These are phyloP conservation scores for Plectranthus barbatus DNA, from an alignment of 257 asterid genomes.

Conservation along the genomic window DNA sequence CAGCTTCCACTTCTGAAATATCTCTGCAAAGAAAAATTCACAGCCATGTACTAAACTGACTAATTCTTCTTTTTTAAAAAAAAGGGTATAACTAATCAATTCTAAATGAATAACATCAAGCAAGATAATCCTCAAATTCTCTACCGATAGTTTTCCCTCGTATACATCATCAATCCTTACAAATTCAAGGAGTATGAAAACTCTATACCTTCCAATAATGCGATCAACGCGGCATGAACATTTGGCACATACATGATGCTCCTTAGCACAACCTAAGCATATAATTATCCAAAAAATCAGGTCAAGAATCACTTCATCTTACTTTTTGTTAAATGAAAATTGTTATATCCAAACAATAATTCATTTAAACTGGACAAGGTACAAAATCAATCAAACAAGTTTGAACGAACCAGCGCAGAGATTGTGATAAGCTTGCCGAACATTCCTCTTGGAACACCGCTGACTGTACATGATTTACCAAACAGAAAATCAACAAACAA, in stretches of 20 bases:
- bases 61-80: too few species aligned
- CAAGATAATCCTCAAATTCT: neutral
- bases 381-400: neutral
- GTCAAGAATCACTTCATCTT: neutral
- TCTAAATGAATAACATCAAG: neutral
- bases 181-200: neutral
- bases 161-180: neutral
- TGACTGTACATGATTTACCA: conserved; percentile 38
- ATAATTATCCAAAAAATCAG: conserved; percentile 4
- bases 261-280: conserved; percentile 81
- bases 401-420: conserved; percentile 63
- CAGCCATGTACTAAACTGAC: neutral
- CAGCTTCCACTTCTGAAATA: conserved; percentile 71
- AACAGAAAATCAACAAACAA: neutral
- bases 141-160: neutral
- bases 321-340: neutral
- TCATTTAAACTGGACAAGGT: too few species aligned
- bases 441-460: conserved; percentile 85
- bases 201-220: conserved; percentile 56
- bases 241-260: conserved; percentile 77
- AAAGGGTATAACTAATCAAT: too few species aligned
- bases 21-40: conserved; percentile 42
- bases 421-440: conserved; percentile 92
- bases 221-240: conserved; percentile 66
- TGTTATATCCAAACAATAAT: neutral